A percentile compares a stretch with the other conserved stretches of the same genome.
Evolutionary conservation across 176 grass and related monocot genomes (phyloP).

Genomic region (Miscanthus lutarioriparius): DNA sequence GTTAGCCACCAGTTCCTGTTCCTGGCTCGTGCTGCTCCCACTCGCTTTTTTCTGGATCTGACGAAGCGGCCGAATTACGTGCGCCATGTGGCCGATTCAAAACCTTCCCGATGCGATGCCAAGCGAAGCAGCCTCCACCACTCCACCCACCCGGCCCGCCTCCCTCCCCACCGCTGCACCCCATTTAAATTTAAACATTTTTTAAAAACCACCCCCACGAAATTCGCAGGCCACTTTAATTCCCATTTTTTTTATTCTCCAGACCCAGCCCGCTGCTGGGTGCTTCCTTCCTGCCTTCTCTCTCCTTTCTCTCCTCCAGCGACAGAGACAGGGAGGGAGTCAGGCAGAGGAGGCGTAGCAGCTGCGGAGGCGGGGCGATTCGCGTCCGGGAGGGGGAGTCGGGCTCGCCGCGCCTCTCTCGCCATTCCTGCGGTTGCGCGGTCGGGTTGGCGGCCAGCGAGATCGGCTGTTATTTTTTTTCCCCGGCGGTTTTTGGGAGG

Average conservation of each 20-base stretch:
- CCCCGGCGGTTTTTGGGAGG: slow-evolving; percentile 15
- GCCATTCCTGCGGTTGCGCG: neutral
- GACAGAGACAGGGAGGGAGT: slow-evolving; percentile 18
- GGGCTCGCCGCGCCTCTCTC: neutral
- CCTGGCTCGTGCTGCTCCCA: neutral
- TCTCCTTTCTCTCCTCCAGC: slow-evolving; percentile 35
- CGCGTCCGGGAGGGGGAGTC: neutral
- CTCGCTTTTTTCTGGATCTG: slow-evolving; percentile 34
- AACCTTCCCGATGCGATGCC: slow-evolving; percentile 30
- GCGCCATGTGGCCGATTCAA: slow-evolving; percentile 39
- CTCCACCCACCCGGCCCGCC: neutral
- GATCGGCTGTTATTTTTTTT: slow-evolving; percentile 19
- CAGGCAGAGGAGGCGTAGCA: neutral
- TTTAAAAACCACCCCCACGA: slow-evolving; percentile 27
- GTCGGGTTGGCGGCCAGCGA: neutral
- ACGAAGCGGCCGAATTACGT: neutral
- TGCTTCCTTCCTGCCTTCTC: neutral
- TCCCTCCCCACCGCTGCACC: neutral
- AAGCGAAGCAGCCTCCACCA: slow-evolving; percentile 8
- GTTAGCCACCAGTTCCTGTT: slow-evolving; percentile 3
- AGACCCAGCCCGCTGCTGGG: neutral
- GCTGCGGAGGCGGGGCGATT: neutral
- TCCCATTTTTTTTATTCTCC: slow-evolving; percentile 10
- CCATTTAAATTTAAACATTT: slow-evolving; percentile 52
- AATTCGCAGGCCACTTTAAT: slow-evolving; percentile 46